Conservation (phyloP, 495 filamentous ascomycete genomes). For the Penicillium samsonianum region DNA sequence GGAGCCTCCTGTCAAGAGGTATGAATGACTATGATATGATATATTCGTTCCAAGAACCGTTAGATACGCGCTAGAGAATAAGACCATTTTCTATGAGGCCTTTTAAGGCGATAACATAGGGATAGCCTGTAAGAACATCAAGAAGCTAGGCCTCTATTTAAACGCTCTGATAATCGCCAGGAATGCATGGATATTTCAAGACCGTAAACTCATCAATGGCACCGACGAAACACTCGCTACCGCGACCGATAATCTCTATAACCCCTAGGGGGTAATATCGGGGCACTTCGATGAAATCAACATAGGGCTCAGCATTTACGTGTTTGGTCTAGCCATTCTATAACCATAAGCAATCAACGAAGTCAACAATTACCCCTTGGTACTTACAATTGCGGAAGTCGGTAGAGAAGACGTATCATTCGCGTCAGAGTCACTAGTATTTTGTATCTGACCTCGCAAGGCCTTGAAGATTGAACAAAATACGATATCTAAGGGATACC, state of each 20-base stretch:
- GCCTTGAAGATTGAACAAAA: too few species aligned
- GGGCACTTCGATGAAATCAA: not conserved
- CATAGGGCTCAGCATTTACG: not conserved
- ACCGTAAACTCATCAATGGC: slow-evolving; percentile 48
- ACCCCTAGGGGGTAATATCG: slow-evolving; percentile 32
- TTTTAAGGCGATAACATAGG: slow-evolving; percentile 20
- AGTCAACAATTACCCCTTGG: too few species aligned
- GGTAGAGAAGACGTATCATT: too few species aligned
- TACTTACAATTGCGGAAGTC: too few species aligned
- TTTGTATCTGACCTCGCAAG: too few species aligned
- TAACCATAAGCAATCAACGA: not conserved
- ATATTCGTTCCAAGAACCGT: slow-evolving; percentile 20
- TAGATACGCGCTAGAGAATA: slow-evolving; percentile 16
- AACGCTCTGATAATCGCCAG: slow-evolving; percentile 24
- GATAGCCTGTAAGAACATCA: slow-evolving; percentile 18
- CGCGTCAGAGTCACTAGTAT: too few species aligned
- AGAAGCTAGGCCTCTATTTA: slow-evolving; percentile 25
- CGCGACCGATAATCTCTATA: slow-evolving; percentile 37
- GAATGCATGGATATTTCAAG: slow-evolving; percentile 45
- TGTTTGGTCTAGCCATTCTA: not conserved
- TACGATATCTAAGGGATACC: too few species aligned
- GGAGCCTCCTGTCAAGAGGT: slow-evolving; percentile 13
- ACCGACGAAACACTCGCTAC: slow-evolving; percentile 31
- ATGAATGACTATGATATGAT: slow-evolving; percentile 15
- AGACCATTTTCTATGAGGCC: slow-evolving; percentile 22